Conservation (phyloP, 441 rosid species). For the Macaranga tanarius region DNA sequence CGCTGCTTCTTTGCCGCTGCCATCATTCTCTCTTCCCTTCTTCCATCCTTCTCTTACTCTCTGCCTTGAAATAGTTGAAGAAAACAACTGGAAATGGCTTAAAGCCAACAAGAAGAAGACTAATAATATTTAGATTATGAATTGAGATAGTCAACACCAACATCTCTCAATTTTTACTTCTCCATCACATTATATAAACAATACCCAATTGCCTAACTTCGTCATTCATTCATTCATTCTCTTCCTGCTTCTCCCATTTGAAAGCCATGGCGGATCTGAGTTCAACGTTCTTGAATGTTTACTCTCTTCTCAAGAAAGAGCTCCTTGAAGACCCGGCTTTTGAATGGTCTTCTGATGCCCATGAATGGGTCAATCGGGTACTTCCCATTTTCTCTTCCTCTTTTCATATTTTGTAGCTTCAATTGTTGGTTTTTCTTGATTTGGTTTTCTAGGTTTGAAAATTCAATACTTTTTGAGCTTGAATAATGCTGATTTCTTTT, state of each 20-base stretch:
- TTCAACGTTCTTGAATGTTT: conserved; percentile 53
- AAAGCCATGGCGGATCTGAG: conserved; percentile 63
- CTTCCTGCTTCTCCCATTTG: neutral
- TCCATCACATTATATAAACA: too few species aligned
- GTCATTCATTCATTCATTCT: neutral
- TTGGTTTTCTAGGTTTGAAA: neutral
- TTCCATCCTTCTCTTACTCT: neutral
- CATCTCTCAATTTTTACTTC: neutral
- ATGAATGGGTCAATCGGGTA: conserved; percentile 71
- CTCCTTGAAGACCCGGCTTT: conserved; percentile 71
- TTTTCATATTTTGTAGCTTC: neutral
- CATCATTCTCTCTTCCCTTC: too few species aligned
- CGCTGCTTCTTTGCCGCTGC: too few species aligned
- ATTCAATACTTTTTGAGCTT: too few species aligned
- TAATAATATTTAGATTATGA: neutral
- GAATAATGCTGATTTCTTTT: too few species aligned
- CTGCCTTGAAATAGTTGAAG: neutral
- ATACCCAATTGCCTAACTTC: neutral
- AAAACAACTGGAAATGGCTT: neutral
- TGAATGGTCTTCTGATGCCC: conserved; percentile 62
- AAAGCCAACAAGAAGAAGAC: neutral
- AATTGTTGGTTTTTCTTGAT: neutral
- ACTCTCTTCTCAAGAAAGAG: conserved; percentile 54
- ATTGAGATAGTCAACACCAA: neutral
- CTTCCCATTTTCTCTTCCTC: neutral